Base-by-base conservation (phyloP, 139 green algal genomes). In the Micractinium conductrix region DNA sequence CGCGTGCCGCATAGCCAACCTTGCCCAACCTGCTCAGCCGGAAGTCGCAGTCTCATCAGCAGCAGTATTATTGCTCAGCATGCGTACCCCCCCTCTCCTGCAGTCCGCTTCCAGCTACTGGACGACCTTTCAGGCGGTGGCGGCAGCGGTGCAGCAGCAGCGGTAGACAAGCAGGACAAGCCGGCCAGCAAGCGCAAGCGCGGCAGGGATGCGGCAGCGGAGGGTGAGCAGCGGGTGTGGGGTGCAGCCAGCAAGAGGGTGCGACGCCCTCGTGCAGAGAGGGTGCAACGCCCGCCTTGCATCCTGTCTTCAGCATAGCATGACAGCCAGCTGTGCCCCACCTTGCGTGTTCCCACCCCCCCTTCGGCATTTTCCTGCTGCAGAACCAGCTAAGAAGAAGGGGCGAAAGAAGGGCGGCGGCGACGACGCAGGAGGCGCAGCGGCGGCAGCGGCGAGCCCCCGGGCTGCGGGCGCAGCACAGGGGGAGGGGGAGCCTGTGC, bases 401-500 rank as follows among this genome's bases (percentile, higher is more conserved):
- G 71, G 81, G 40, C 71, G 81, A 19, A 86, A 86, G 37, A 70
- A 70, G 68, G 80, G 35, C 4, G 63, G 38, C 6, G 26, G 33
- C 1, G 30, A 38, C 14, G 48, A 2, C 33, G 65, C 12, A n/a
- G 58, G 17, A 26, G 33, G 30, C 28, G n/a, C 21, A n/a, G 67
- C 67, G 44, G 72, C 38, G 8, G 58, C n/a, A 12, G 38, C 35
- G 33, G 38, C 38, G 65, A 72, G 65, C 65, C 12, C 65, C 16
- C 65, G 65, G 43, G 40, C 22, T 14, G 48, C 8, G 4, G 58
- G 50, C 6, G 65, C 40, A 24, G 60, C 28, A 35, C 0, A 19
- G 80, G 24, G 21, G 33, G 81, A 70, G n/a, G 43, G 24, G 44
- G 65, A 38, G 33, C 74, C 38, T 0, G 76, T 95, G 38, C 89